These are phyloP conservation scores for Podaxis mareebaensis DNA, from an alignment of 768 basidiomycete genomes.

Conservation along the genomic window DNA sequence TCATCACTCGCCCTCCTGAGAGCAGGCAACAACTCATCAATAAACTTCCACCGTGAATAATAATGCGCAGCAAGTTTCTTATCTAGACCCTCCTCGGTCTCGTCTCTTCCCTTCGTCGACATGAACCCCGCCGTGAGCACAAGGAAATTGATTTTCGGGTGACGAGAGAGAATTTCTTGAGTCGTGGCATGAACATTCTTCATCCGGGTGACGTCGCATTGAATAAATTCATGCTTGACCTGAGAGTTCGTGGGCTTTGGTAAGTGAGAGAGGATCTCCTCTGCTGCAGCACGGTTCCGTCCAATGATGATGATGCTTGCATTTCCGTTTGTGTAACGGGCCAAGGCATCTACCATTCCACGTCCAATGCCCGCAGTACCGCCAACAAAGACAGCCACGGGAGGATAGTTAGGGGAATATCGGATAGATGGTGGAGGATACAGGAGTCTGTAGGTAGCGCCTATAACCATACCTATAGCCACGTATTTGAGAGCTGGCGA, in stretches of 20 bases:
- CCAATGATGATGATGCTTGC: constrained; percentile 51
- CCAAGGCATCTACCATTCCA: constrained; percentile 45
- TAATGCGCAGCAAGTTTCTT: constrained; percentile 43
- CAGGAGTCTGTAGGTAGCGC: background rate
- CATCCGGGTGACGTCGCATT: constrained; percentile 48
- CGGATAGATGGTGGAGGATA: background rate
- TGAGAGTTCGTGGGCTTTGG: constrained; percentile 29
- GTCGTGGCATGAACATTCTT: constrained; percentile 38
- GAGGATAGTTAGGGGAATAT: constrained; percentile 19
- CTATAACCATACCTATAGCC: background rate
- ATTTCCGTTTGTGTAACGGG: constrained; percentile 41
- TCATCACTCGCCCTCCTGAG: constrained; percentile 41
- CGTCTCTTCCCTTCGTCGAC: constrained; percentile 36
- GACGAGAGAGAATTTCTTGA: constrained; percentile 28
- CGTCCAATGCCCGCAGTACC: constrained; percentile 47
- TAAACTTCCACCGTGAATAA: constrained; percentile 53
- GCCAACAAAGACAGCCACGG: constrained; percentile 38
- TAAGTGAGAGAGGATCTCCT: constrained; percentile 37
- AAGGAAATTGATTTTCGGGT: constrained; percentile 53
- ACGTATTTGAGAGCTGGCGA: background rate
- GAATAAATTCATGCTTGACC: constrained; percentile 39
- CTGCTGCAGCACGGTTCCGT: constrained; percentile 47
- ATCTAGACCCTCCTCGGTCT: constrained; percentile 35
- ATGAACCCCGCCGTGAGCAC: constrained; percentile 46
- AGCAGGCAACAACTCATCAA: constrained; percentile 42